Evolutionary conservation across 345 rosid genomes (phyloP).

Genomic region (Camelina sativa): DNA sequence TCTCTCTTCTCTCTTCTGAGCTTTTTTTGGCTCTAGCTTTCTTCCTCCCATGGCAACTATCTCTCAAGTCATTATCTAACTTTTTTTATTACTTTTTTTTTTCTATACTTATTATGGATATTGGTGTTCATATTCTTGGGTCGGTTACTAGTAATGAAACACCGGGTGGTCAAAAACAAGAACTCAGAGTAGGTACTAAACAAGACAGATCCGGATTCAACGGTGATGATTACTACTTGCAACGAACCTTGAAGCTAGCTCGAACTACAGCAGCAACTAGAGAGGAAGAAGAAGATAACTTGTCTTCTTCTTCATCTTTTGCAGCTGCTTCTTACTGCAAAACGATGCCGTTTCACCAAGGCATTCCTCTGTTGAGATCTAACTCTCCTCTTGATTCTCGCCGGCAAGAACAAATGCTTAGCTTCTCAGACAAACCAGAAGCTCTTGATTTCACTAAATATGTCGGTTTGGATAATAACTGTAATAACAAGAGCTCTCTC

Average conservation of each 20-base stretch:
- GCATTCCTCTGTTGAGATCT: slow-evolving; percentile 58
- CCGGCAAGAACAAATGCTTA: slow-evolving; percentile 57
- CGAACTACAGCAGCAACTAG: neutral
- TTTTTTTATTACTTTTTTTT: neutral
- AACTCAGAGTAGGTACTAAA: slow-evolving; percentile 47
- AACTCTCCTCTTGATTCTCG: slow-evolving; percentile 44
- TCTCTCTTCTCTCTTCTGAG: slow-evolving; percentile 34
- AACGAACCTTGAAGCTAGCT: slow-evolving; percentile 44
- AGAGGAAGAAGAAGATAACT: slow-evolving; percentile 41
- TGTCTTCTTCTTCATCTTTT: slow-evolving; percentile 15
- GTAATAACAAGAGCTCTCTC: slow-evolving; percentile 38
- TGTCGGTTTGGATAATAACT: slow-evolving; percentile 39
- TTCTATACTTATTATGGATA: slow-evolving; percentile 49
- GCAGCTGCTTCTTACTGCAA: slow-evolving; percentile 38
- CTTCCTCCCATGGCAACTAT: slow-evolving; percentile 47
- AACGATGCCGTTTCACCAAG: slow-evolving; percentile 58
- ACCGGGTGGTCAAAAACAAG: slow-evolving; percentile 41
- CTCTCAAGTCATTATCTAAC: slow-evolving; percentile 47
- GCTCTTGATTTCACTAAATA: slow-evolving; percentile 41
- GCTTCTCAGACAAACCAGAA: slow-evolving; percentile 59
- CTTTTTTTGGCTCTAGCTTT: slow-evolving; percentile 27
- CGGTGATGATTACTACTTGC: slow-evolving; percentile 51
- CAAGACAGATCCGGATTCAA: slow-evolving; percentile 52
- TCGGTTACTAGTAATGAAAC: slow-evolving; percentile 49
- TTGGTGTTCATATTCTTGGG: slow-evolving; percentile 56